Evolutionary conservation across 2,329 filamentous ascomycete species (phyloP).

Genomic region (Alternaria longipes): DNA sequence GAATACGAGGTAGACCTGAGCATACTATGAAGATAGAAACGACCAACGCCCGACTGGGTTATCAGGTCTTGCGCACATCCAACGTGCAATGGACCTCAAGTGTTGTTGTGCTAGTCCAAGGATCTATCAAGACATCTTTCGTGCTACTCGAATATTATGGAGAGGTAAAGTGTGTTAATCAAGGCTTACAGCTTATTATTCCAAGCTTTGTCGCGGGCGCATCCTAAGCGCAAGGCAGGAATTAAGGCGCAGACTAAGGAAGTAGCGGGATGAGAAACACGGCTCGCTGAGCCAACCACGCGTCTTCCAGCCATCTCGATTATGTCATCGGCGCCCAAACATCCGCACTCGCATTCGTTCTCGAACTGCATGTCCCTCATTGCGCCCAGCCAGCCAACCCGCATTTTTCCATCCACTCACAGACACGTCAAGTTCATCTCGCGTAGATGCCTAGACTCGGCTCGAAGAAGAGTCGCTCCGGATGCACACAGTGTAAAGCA

Average conservation of each 20-base stretch:
- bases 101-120: background rate
- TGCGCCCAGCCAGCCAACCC: background rate
- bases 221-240: background rate
- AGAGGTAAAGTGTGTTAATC: background rate
- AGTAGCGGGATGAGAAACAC: background rate
- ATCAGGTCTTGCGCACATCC: background rate
- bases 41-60: background rate
- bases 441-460: slow-evolving; percentile 14
- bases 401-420: slow-evolving; percentile 3
- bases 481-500: slow-evolving; percentile 39
- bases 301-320: background rate
- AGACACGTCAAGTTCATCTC: background rate
- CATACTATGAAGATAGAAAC: background rate
- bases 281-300: background rate
- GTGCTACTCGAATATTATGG: background rate
- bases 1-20: background rate
- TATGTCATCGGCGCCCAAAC: background rate
- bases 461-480: slow-evolving; percentile 26
- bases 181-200: background rate
- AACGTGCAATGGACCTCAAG: background rate
- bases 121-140: background rate
- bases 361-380: background rate
- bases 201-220: background rate
- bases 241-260: background rate
- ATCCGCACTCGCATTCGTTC: slow-evolving; percentile 9